Conservation (phyloP, 78 protist species). For the Pelomyxa schiedti region DNA sequence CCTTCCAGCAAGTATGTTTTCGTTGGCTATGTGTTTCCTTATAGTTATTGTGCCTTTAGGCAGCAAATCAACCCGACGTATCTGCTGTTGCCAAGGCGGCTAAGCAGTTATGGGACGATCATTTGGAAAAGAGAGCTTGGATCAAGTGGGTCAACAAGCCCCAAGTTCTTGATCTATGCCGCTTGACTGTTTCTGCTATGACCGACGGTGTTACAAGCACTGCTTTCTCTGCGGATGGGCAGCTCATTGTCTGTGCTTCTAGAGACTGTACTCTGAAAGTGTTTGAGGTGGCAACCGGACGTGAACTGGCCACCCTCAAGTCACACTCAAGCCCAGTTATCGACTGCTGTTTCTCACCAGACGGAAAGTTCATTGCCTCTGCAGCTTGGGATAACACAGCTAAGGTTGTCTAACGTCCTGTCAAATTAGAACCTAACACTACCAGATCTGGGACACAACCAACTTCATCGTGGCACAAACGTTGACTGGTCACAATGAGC, state of each 20-base stretch:
- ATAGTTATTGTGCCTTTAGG: too few species aligned
- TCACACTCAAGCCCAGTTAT: slow-evolving; percentile 42
- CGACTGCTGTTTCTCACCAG: slow-evolving; percentile 24
- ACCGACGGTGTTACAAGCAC: slow-evolving; percentile 21
- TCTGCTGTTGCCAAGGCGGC: neutral
- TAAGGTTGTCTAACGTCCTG: too few species aligned
- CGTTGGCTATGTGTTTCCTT: too few species aligned
- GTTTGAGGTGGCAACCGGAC: slow-evolving; percentile 19
- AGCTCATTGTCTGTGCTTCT: slow-evolving; percentile 18
- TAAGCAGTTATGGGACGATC: neutral
- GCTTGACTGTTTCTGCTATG: slow-evolving; percentile 32
- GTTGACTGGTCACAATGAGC: slow-evolving; percentile 26
- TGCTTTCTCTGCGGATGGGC: slow-evolving; percentile 24
- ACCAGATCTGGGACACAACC: slow-evolving; percentile 39
- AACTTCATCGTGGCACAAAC: neutral
- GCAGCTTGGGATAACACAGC: slow-evolving; percentile 37
- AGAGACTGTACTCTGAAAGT: slow-evolving; percentile 25
- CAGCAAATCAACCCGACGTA: slow-evolving; percentile 39
- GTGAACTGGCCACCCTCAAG: slow-evolving; percentile 16
- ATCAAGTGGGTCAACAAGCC: slow-evolving; percentile 46
- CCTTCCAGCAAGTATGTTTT: too few species aligned
- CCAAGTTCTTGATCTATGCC: slow-evolving; percentile 13
- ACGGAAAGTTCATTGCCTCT: slow-evolving; percentile 34
- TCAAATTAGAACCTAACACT: slow-evolving; percentile 6
- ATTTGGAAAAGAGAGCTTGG: slow-evolving; percentile 17